Evolutionary conservation across 2,329 filamentous ascomycete genomes (phyloP).

Genomic region (Nannizziopsis barbatae): DNA sequence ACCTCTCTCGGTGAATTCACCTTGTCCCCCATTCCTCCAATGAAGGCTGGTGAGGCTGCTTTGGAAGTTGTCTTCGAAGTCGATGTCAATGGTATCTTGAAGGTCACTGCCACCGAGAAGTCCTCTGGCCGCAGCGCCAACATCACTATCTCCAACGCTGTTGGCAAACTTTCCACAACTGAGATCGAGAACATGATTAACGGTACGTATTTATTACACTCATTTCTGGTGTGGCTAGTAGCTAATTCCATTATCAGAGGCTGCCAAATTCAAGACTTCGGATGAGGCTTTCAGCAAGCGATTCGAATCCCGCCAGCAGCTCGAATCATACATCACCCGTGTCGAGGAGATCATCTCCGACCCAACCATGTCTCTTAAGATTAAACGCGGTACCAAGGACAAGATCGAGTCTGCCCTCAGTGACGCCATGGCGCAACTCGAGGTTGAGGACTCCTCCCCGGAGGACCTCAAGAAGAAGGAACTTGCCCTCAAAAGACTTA

Average conservation of each 20-base stretch:
- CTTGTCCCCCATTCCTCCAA: constrained; percentile 69
- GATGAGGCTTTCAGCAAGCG: constrained; percentile 99
- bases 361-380: constrained; percentile 87
- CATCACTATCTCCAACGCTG: constrained; percentile 99
- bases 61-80: constrained; percentile 98
- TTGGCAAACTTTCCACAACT: constrained; percentile 85
- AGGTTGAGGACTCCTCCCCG: constrained; percentile 80
- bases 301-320: constrained; percentile 97
- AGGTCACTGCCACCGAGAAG: constrained; percentile 99
- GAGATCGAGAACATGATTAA: constrained; percentile 99
- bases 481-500: constrained; percentile 89
- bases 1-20: constrained; percentile 97
- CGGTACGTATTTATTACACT: constrained; percentile 40
- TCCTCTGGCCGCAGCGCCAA: constrained; percentile 94
- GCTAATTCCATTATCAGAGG: constrained; percentile 44
- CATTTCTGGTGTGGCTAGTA: not conserved
- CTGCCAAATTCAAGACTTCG: constrained; percentile 96
- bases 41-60: constrained; percentile 91
- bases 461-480: constrained; percentile 99
- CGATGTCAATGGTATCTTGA: constrained; percentile 99
- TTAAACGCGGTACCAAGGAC: constrained; percentile 98
- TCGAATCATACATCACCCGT: constrained; percentile 96
- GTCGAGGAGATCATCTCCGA: constrained; percentile 99
- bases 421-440: constrained; percentile 94
- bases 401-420: constrained; percentile 96